Percentiles rank a stretch among this genome's conserved stretches.
Conservation (phyloP, 2,329 filamentous ascomycete genomes). For the Paraconiothyrium brasiliense region DNA sequence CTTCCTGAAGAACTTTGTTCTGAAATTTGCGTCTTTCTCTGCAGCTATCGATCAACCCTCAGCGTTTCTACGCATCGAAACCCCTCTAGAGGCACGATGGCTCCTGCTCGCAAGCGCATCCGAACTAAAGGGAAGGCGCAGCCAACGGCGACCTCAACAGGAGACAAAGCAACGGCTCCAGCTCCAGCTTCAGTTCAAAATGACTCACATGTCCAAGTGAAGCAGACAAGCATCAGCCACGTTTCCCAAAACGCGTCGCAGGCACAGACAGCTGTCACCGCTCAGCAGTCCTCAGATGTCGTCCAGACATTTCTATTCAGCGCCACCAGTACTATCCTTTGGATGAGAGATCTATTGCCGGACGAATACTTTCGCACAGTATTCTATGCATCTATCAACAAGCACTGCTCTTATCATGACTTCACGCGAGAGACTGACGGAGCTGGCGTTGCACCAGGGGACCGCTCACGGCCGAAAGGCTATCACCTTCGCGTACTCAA, state of each 20-base stretch:
- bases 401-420: constrained; percentile 15
- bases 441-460: background rate
- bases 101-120: constrained; percentile 2
- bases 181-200: background rate
- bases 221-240: background rate
- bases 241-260: background rate
- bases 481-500: constrained; percentile 10
- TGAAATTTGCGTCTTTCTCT: too few relatives aligned
- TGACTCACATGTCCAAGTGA: background rate
- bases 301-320: constrained; percentile 13
- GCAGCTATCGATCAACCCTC: too few relatives aligned
- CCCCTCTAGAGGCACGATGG: constrained; percentile 1
- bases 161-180: background rate
- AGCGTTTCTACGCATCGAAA: background rate
- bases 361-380: constrained; percentile 9
- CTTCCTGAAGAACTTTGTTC: too few relatives aligned
- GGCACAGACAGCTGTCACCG: background rate
- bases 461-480: constrained; percentile 4
- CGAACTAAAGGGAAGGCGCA: constrained; percentile 3
- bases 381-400: constrained; percentile 14
- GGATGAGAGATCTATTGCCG: constrained; percentile 15
- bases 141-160: background rate
- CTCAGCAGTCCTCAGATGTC: constrained; percentile 11
- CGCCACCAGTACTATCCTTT: constrained; percentile 14
- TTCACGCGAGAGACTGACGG: constrained; percentile 5